Conservation (phyloP, 805 yeast species). For the Alloascoidea africana region DNA sequence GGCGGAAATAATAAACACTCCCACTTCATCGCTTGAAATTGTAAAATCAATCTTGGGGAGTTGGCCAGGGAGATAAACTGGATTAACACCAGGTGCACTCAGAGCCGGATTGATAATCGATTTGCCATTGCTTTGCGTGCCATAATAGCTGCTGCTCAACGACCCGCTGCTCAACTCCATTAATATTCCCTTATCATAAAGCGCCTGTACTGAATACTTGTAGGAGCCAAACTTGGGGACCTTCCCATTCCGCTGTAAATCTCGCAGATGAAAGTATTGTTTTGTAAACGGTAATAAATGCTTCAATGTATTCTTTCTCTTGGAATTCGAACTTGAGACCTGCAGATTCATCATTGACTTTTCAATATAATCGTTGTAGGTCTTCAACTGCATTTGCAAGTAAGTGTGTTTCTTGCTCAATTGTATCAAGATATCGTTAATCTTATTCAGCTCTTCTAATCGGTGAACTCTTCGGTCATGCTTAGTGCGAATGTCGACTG, state of each 20-base stretch:
- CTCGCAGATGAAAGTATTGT: conserved; percentile 64
- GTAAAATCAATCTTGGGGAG: conserved; percentile 58
- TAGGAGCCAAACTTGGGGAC: conserved; percentile 56
- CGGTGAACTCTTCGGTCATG: conserved; percentile 33
- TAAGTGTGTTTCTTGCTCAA: conserved; percentile 29
- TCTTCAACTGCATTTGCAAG: conserved; percentile 23
- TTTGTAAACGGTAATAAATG: conserved; percentile 39
- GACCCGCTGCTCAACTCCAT: conserved; percentile 36
- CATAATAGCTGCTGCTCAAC: conserved; percentile 1
- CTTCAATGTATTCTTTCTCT: not conserved
- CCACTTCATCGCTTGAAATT: conserved; percentile 61
- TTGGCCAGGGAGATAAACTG: conserved; percentile 23
- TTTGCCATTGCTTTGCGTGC: conserved; percentile 1
- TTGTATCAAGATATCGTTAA: conserved; percentile 27
- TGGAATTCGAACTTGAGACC: conserved; percentile 9
- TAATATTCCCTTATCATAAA: conserved; percentile 59
- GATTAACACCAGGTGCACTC: conserved; percentile 19
- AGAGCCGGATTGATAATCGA: conserved; percentile 4
- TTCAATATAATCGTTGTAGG: conserved; percentile 32
- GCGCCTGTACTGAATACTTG: conserved; percentile 59
- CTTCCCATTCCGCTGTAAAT: conserved; percentile 47
- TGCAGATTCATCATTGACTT: conserved; percentile 35
- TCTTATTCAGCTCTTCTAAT: conserved; percentile 27
- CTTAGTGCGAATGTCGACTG: conserved; percentile 56
- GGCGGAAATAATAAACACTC: conserved; percentile 61